phyloP scores from a whole-genome alignment of 129 eudicot genomes.

The Erigeron canadensis region DNA sequence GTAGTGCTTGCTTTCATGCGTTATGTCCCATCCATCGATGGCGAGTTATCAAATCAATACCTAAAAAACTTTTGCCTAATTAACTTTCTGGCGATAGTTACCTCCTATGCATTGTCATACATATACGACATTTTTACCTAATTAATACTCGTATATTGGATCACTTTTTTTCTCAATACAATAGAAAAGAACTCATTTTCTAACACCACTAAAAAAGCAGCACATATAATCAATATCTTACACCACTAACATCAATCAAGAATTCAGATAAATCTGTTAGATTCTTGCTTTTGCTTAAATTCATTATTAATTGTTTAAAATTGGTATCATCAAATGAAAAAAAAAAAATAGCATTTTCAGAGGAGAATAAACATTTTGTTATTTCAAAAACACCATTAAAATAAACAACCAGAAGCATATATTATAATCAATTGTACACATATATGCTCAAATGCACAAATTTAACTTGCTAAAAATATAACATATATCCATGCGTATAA shows the following conservation, averaged over 20 bases:
- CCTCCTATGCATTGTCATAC: too few species aligned
- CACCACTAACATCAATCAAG: neutral
- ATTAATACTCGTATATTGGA: too few species aligned
- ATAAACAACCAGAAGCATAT: conserved; percentile 26
- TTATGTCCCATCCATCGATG: neutral
- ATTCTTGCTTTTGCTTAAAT: neutral
- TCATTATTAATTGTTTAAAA: neutral
- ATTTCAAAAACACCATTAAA: conserved; percentile 18
- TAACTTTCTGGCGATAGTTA: neutral
- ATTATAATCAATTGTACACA: conserved; percentile 21
- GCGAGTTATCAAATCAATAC: neutral
- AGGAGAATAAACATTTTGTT: conserved; percentile 23
- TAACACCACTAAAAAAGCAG: too few species aligned
- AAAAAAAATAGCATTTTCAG: neutral
- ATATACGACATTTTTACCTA: too few species aligned
- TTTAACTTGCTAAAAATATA: conserved; percentile 16
- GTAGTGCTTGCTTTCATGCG: neutral
- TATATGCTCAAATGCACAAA: conserved; percentile 32
- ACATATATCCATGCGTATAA: neutral
- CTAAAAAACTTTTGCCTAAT: neutral
- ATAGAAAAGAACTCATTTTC: too few species aligned
- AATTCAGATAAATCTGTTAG: neutral
- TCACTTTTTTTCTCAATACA: too few species aligned
- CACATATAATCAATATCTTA: too few species aligned
- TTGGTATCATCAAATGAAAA: neutral